Percentiles rank a stretch among this genome's conserved stretches.
These are phyloP conservation scores for Fusarium sulawesiense DNA, from an alignment of 2,329 filamentous ascomycete species.

Conservation along the genomic window DNA sequence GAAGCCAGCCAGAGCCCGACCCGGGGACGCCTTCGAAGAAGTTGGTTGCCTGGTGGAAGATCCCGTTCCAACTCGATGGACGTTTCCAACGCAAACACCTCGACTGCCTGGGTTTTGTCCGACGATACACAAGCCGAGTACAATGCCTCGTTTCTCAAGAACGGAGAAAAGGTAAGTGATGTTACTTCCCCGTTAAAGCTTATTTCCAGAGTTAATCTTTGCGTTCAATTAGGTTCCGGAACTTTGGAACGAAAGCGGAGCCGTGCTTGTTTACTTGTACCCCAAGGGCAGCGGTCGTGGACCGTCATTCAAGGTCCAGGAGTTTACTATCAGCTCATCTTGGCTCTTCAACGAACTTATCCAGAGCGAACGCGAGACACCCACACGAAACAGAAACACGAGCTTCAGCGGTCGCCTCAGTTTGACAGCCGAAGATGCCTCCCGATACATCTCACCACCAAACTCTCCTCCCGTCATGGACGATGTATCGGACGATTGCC, in stretches of 20 bases:
- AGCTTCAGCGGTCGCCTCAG: constrained; percentile 62
- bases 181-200: constrained; percentile 23
- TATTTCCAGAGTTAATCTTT: constrained; percentile 29
- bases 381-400: constrained; percentile 51
- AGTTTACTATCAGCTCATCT: constrained; percentile 65
- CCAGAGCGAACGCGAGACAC: constrained; percentile 55
- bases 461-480: constrained; percentile 51
- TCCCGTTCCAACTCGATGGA: constrained; percentile 64
- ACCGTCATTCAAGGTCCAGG: constrained; percentile 70
- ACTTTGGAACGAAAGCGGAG: constrained; percentile 71
- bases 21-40: constrained; percentile 61
- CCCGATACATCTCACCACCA: constrained; percentile 53
- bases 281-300: constrained; percentile 61
- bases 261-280: constrained; percentile 68
- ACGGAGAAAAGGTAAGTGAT: constrained; percentile 64
- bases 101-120: constrained; percentile 66
- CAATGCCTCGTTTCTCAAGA: constrained; percentile 62
- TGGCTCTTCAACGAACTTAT: constrained; percentile 66
- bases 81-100: constrained; percentile 34
- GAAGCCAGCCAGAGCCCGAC: constrained; percentile 58
- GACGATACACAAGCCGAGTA: constrained; percentile 66
- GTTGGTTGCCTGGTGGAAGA: constrained; percentile 64
- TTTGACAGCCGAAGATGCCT: constrained; percentile 63
- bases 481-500: constrained; percentile 54
- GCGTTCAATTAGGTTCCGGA: constrained; percentile 65